Evolutionary conservation across 208 protist species (phyloP).

Genomic region (Hexamita inflata): DNA sequence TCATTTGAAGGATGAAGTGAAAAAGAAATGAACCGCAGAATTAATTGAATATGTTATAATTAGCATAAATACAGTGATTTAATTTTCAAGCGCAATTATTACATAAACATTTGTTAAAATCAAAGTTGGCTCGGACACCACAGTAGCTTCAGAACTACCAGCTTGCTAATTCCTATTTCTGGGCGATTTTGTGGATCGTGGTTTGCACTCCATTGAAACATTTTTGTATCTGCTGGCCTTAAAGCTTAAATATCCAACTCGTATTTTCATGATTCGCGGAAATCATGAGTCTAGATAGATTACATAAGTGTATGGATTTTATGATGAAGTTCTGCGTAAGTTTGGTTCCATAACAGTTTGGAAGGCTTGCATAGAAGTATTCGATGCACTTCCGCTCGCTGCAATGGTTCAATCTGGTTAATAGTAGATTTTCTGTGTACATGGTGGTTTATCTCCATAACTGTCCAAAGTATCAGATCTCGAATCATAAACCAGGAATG

Average conservation of each 20-base stretch:
- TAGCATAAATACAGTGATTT: too few species aligned
- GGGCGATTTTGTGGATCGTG: constrained; percentile 90
- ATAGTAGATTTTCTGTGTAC: constrained; percentile 66
- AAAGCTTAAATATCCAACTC: constrained; percentile 70
- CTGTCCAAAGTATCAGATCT: constrained; percentile 17
- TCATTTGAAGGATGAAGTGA: too few species aligned
- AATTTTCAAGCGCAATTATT: too few species aligned
- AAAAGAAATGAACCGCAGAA: too few species aligned
- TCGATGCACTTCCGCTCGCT: constrained; percentile 91
- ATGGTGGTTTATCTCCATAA: constrained; percentile 30
- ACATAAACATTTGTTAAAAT: too few species aligned
- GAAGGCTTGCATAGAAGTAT: constrained; percentile 97
- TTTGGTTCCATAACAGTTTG: constrained; percentile 96
- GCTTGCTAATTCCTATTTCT: constrained; percentile 81
- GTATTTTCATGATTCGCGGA: constrained; percentile 53
- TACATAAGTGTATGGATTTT: constrained; percentile 87
- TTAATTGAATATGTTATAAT: too few species aligned
- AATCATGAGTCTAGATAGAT: constrained; percentile 46
- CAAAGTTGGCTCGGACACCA: too few species aligned
- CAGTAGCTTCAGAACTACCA: constrained; percentile 68
- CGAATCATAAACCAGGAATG: not conserved
- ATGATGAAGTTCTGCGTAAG: constrained; percentile 96
- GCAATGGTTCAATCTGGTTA: constrained; percentile 94
- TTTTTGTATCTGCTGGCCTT: constrained; percentile 85
- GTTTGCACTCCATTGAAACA: constrained; percentile 89